Base-by-base conservation (phyloP, 306 rosid species). In the Mimosa pudica region DNA sequence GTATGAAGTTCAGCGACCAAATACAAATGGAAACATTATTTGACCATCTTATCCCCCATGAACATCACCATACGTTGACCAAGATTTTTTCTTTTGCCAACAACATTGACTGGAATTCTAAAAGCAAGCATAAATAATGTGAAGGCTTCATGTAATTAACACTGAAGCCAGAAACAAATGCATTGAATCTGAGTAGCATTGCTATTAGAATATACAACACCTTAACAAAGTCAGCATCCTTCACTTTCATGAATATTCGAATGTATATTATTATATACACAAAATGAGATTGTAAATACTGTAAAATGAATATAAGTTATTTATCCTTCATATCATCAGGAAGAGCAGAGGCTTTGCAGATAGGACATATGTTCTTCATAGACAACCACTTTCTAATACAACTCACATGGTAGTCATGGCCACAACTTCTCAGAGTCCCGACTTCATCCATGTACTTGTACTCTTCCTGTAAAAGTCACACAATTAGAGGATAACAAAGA, bases 321-420 rank as follows among this genome's bases (percentile, higher is more conserved):
- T 88, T 85, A 63, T 85, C 84, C 86, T 80, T 84, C 78, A 73
- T 73, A 54, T 79, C 79, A 58, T 93, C 94, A 3, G 90, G 75
- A 67, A 88, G 35, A 1, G 83, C 93, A 80, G 94, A 81, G 42
- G 80, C 71, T 85, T 91, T 93, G 93, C 94, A 93, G 80, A 93
- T 84, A 7, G 98, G 98, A 62, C 98, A 93, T 51, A 82, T 9
- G 73, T 89, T 93, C 83, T 89, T 93, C 94, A 93, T 79, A 35
- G 89, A 86, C 69, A 93, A 78, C 98, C 98, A 93, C 76, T 93
- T 91, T 55, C 83, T 93, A 73, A 93, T 82, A 92, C 98, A 93
- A 83, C 84, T 82, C 79, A 88, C 94, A 71, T 93, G 98, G 76
- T 89, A 93, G 82, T 91, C 94, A 75, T 93, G 98, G 2, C 98